Conservation (phyloP, 2,329 filamentous ascomycete genomes). For the Aureobasidium uvarum region DNA sequence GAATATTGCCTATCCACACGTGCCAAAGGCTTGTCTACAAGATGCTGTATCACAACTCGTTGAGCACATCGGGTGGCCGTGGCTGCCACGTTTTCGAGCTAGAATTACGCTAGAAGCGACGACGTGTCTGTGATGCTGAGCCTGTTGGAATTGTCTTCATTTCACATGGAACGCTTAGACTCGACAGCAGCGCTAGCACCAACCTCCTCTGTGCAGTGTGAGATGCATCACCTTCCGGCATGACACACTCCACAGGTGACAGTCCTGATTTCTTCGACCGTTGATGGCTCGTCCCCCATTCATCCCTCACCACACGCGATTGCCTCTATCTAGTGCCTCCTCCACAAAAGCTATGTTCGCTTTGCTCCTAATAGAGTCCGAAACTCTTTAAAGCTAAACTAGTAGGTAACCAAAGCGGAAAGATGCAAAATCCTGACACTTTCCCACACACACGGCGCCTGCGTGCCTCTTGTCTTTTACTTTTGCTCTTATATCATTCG, state of each 20-base stretch:
- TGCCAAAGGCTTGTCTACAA: background rate
- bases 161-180: slow-evolving; percentile 19
- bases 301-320: slow-evolving; percentile 6
- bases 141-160: slow-evolving; percentile 18
- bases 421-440: slow-evolving; percentile 14
- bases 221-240: slow-evolving; percentile 12
- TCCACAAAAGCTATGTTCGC: slow-evolving; percentile 12
- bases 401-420: slow-evolving; percentile 21
- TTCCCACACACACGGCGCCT: slow-evolving; percentile 6
- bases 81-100: slow-evolving; percentile 26
- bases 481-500: slow-evolving; percentile 19
- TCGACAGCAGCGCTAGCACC: slow-evolving; percentile 22
- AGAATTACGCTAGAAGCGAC: slow-evolving; percentile 24
- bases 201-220: background rate
- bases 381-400: slow-evolving; percentile 22
- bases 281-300: slow-evolving; percentile 16
- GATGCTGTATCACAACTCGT: background rate
- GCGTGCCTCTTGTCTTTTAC: slow-evolving; percentile 19
- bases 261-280: slow-evolving; percentile 12
- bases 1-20: background rate
- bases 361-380: slow-evolving; percentile 13
- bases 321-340: slow-evolving; percentile 17
- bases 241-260: background rate
- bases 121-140: slow-evolving; percentile 1
- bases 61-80: background rate